Evolutionary conservation across 2,329 filamentous ascomycete genomes (phyloP).

Genomic region (Nigrospora oryzae): DNA sequence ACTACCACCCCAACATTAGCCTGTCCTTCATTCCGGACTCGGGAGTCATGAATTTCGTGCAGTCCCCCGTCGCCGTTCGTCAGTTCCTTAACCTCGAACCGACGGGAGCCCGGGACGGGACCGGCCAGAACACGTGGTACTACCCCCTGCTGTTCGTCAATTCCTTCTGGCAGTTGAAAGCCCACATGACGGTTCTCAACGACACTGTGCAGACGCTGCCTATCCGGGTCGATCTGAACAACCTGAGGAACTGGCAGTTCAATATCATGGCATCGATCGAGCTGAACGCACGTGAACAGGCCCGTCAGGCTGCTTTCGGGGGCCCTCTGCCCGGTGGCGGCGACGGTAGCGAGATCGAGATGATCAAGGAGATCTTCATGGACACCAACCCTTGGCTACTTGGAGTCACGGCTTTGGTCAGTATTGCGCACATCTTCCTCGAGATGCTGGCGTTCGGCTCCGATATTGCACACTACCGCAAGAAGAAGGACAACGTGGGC

Average conservation of each 20-base stretch:
- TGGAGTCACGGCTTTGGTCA: conserved; percentile 74
- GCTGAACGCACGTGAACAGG: conserved; percentile 75
- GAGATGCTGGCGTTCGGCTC: conserved; percentile 96
- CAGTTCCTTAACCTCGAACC: conserved; percentile 74
- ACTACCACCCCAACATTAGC: conserved; percentile 93
- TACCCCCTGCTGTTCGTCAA: conserved; percentile 85
- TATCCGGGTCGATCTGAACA: conserved; percentile 75
- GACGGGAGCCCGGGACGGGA: conserved; percentile 72
- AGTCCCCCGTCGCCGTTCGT: conserved; percentile 63
- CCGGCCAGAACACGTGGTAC: conserved; percentile 89
- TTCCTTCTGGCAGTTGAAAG: conserved; percentile 92
- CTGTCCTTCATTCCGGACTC: conserved; percentile 78
- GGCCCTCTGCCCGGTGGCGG: conserved; percentile 65
- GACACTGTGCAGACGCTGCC: conserved; percentile 77
- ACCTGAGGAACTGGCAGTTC: conserved; percentile 85
- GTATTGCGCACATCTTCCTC: conserved; percentile 85
- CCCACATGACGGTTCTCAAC: conserved; percentile 87
- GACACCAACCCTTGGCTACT: conserved; percentile 92
- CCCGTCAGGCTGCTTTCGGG: conserved; percentile 69
- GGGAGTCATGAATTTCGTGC: conserved; percentile 58
- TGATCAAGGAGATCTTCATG: conserved; percentile 91
- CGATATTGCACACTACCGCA: conserved; percentile 95
- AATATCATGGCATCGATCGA: conserved; percentile 77
- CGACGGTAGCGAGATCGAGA: conserved; percentile 90
- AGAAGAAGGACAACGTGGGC: conserved; percentile 98